Base-by-base conservation (phyloP, 768 basidiomycete species). In the Nidularia pulvinata region DNA sequence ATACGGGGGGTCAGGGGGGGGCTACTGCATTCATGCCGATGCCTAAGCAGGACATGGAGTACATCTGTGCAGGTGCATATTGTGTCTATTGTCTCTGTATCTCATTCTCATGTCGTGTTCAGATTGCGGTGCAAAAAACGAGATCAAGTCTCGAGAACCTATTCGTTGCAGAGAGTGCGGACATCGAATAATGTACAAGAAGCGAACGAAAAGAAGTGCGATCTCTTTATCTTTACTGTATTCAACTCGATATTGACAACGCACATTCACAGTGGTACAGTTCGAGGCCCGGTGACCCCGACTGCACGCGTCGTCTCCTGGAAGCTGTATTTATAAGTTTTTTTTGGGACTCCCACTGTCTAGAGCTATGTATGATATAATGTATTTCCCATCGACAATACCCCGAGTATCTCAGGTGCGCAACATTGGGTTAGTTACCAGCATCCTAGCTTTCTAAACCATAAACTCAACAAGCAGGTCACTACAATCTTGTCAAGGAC, bases 171-270 rank as follows among this genome's bases (percentile, higher is more conserved):
- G 91, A 60, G 94, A 98, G 66, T 98, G 96, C 64, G 96, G 96
- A 3, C 96, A 98, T 70, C 86, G 96, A 50, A 96, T 98, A 68
- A 95, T 98, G 93, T 98, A 97, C 74, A 98, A 98, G 75, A 97
- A 95, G 71, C 78, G 96, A 63, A 96, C 95, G 22, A 91, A 83
- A 65, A 79, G 93, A 79, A 95, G 96, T 98, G 62, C 67, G 94
- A 76, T 16, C 50, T 10, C 33, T 37, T 39, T 14, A 16, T 19
- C 13, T 51, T 46, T 22, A 25, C 34, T 35, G 19, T 47, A 39
- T 52, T 13, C 42, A 5, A 1, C 10, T 16, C 16, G 45, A 44
- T 25, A 33, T 52, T 37, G 33, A 37, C 19, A 9, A 13, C 13
- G 9, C 10, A n/a, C 19, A 37, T 42, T 58, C 52, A 55, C 57